phyloP scores from a whole-genome alignment of 1,284 basidiomycete genomes.

The Schizophyllum amplum region DNA sequence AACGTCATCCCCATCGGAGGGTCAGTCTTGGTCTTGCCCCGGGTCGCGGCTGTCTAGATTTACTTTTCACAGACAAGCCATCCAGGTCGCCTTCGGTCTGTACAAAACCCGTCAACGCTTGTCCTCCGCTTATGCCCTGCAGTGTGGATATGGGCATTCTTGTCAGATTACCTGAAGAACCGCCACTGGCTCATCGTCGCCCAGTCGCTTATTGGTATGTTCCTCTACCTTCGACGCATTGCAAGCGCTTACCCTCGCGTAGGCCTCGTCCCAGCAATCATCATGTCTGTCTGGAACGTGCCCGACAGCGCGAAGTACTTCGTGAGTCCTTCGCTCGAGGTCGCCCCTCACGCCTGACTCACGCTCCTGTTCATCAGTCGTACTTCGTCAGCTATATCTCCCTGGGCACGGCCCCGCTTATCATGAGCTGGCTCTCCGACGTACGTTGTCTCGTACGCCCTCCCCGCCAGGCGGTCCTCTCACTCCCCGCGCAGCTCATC shows the following conservation, averaged over 20 bases:
- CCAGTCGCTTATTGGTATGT: constrained; percentile 10
- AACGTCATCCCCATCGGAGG: constrained; percentile 13
- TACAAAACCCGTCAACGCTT: neutral
- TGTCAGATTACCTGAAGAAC: constrained; percentile 8
- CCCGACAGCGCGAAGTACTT: constrained; percentile 12
- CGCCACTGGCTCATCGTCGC: constrained; percentile 11
- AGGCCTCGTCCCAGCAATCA: constrained; percentile 12
- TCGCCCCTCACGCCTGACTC: neutral
- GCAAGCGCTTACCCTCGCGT: neutral
- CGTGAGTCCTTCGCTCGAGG: neutral
- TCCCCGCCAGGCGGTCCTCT: neutral
- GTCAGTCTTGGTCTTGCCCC: too few relatives aligned
- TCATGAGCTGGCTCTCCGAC: constrained; percentile 12
- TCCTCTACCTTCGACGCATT: neutral
- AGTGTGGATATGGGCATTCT: constrained; percentile 13
- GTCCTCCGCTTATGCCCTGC: neutral
- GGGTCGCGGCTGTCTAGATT: neutral
- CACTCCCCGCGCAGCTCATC: constrained; percentile 2
- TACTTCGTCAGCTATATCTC: constrained; percentile 12
- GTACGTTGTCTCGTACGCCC: neutral
- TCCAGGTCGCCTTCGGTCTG: constrained; percentile 12
- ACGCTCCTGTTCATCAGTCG: constrained; percentile 2
- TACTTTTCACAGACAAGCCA: constrained; percentile 2
- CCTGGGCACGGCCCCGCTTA: constrained; percentile 12
- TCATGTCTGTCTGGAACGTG: constrained; percentile 12